Conservation (phyloP, 352 stramenopile genomes). For the Globisporangium canariense region DNA sequence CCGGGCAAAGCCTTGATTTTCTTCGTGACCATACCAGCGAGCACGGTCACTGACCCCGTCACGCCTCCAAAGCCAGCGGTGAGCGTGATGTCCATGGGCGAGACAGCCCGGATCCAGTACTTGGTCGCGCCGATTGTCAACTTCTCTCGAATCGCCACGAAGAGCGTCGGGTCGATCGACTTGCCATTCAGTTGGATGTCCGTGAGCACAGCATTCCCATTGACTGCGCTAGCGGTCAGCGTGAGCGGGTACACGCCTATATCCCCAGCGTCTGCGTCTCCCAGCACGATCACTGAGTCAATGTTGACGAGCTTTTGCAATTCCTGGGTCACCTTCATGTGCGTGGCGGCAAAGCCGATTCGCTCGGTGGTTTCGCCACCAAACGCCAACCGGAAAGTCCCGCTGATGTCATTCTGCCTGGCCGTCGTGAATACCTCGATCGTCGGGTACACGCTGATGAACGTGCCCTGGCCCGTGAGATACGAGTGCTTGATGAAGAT, state of each 20-base stretch:
- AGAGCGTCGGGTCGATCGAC: constrained; percentile 57
- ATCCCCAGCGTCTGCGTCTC: constrained; percentile 34
- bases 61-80: constrained; percentile 17
- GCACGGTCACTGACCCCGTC: constrained; percentile 23
- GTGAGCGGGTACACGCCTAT: constrained; percentile 56
- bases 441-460: constrained; percentile 66
- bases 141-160: constrained; percentile 57
- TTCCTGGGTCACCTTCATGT: constrained; percentile 68
- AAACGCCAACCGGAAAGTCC: constrained; percentile 59
- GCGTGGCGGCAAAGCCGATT: constrained; percentile 59
- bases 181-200: constrained; percentile 37
- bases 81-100: constrained; percentile 42
- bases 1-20: constrained; percentile 44
- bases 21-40: constrained; percentile 52
- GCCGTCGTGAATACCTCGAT: constrained; percentile 63
- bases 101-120: constrained; percentile 47
- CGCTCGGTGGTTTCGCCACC: constrained; percentile 45
- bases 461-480: constrained; percentile 65
- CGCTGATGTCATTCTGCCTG: constrained; percentile 50
- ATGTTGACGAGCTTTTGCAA: constrained; percentile 60
- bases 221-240: constrained; percentile 39
- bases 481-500: constrained; percentile 76
- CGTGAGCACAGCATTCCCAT: constrained; percentile 30
- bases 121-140: constrained; percentile 28
- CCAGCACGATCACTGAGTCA: constrained; percentile 61